Evolutionary conservation across 495 filamentous ascomycete species (phyloP).

Genomic region (Neurospora sp.): DNA sequence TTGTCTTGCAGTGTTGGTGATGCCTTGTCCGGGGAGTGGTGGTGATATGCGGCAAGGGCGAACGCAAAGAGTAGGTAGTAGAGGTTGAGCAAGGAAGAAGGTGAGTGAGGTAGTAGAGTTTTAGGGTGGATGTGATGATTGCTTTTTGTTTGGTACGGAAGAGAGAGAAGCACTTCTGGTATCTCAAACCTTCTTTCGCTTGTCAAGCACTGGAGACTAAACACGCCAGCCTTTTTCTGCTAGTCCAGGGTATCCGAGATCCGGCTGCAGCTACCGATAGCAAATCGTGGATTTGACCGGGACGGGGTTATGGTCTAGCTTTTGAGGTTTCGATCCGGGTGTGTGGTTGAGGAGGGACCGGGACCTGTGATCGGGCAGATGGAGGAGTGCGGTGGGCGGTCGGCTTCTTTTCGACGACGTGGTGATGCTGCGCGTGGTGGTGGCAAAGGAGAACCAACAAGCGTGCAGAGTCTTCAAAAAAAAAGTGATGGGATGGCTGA

Average conservation of each 20-base stretch:
- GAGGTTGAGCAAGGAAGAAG: conserved; percentile 2
- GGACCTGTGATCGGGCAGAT: neutral
- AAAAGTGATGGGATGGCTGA: neutral
- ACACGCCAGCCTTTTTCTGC: conserved; percentile 10
- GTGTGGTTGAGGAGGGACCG: neutral
- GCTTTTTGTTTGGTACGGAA: conserved; percentile 4
- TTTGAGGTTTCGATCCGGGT: neutral
- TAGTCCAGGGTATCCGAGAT: neutral
- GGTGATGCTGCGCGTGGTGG: neutral
- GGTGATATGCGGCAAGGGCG: conserved; percentile 3
- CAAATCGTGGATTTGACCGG: neutral
- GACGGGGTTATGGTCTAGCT: neutral
- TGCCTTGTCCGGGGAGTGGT: conserved; percentile 6
- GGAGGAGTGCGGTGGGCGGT: neutral
- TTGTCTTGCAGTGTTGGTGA: neutral
- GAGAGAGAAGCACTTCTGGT: conserved; percentile 19
- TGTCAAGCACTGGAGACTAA: conserved; percentile 15
- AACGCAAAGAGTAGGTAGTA: conserved; percentile 2
- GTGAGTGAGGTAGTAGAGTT: conserved; percentile 1
- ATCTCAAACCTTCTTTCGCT: conserved; percentile 27
- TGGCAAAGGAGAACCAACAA: neutral
- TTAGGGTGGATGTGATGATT: conserved; percentile 15
- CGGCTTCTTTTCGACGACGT: neutral
- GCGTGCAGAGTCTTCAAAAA: neutral
- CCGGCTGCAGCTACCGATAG: neutral